Base-by-base conservation (phyloP, 371 early-diverging fungal species). In the Umbelopsis sp. region DNA sequence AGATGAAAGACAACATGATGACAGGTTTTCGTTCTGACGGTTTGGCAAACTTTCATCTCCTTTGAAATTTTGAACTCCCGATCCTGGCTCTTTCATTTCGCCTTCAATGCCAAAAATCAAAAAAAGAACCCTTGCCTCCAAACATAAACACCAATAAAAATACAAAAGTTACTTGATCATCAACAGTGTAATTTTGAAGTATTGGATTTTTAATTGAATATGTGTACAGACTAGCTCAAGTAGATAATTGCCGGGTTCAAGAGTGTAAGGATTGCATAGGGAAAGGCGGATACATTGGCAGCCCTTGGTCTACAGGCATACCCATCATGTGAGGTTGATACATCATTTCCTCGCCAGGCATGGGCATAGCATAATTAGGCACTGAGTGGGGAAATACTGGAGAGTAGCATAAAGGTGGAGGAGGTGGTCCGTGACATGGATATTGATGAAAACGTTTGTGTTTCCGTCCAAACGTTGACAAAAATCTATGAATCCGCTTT, bases 1-100 rank as follows among this genome's bases (percentile, higher is more conserved):
- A 57, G 57, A 57, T 57, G 57, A 35, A 57, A n/a, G 57, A 57
- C 57, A 57, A 35, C 57, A 57, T 57, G 32, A 53, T 53, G 53
- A 57, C 57, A 35, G 35, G 12, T 18, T 57, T 18, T 29, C 32
- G 35, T 18, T 18, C 29, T 57, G 32, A n/a, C 35, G 18, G 29
- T 18, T 35, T 35, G 35, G 35, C 57, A 18, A 18, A 18, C 35
- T 57, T 35, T 32, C 29, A 57, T 35, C 52, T 25, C 22, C 52
- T 35, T 35, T 11, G 12, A 16, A 8, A 3, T 57, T 57, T 35
- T n/a, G n/a, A 29, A 35, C 57, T 18, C 53, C 57, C 57, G 52
- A 51, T 51, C 12, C 12, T 24, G 12, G 12, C 41, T 41, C 41
- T 10, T 10, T 7, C 41, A 41, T 10, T 7, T 38, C 10, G 4